Evolutionary conservation across 371 early-diverging fungal species (phyloP).

Genomic region (Lichtheimia hyalospora): DNA sequence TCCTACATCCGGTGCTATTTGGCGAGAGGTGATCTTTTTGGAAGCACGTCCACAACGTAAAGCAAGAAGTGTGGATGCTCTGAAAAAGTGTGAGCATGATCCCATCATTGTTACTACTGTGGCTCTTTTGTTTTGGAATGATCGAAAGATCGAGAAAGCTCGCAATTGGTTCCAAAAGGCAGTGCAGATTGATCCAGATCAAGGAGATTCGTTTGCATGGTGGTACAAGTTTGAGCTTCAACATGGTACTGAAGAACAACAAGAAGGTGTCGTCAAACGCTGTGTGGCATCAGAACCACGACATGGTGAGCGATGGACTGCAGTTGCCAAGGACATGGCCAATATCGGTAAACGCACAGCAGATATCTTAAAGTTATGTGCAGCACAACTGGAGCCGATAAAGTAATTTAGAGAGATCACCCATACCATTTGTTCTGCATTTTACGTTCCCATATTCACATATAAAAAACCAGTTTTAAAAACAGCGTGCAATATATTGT

Average conservation of each 20-base stretch:
- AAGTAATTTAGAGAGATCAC: neutral
- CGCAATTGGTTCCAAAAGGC: constrained; percentile 90
- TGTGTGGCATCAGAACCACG: constrained; percentile 84
- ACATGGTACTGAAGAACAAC: constrained; percentile 68
- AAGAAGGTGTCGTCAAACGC: constrained; percentile 59
- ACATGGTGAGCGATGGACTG: constrained; percentile 90
- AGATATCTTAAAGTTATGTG: constrained; percentile 67
- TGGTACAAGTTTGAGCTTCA: constrained; percentile 87
- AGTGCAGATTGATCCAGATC: constrained; percentile 79
- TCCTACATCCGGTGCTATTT: constrained; percentile 82
- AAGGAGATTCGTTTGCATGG: constrained; percentile 96
- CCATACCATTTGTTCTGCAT: neutral
- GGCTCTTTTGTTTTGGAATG: constrained; percentile 91
- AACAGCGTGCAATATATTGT: too few species aligned
- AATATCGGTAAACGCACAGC: constrained; percentile 70
- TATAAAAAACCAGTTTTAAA: too few species aligned
- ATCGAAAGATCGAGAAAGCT: constrained; percentile 92
- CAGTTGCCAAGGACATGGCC: constrained; percentile 71
- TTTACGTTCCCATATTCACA: too few species aligned
- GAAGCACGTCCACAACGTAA: constrained; percentile 90
- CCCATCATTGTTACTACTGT: constrained; percentile 79
- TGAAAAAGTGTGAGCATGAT: constrained; percentile 89
- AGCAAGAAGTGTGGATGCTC: constrained; percentile 85
- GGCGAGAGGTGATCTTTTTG: constrained; percentile 87
- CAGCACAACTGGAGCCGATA: constrained; percentile 28